These are phyloP conservation scores for Termitomyces sp. DNA, from an alignment of 768 basidiomycete species.

Conservation along the genomic window DNA sequence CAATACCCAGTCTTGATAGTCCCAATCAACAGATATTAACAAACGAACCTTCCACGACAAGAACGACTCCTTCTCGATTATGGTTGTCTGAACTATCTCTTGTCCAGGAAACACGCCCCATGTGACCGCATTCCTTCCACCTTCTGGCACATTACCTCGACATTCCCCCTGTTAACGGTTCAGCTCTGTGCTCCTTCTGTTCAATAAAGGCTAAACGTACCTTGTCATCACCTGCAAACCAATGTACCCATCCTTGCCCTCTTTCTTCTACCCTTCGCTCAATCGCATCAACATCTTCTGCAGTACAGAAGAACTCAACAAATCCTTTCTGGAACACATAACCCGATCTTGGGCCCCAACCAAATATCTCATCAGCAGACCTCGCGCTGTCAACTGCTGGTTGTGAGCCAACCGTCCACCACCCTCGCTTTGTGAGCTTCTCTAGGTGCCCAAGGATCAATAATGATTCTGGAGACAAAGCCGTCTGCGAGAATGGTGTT, in stretches of 20 bases:
- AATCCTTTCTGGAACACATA: conserved; percentile 98
- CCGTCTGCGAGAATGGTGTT: conserved; percentile 86
- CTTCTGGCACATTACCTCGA: conserved; percentile 73
- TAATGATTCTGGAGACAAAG: conserved; percentile 78
- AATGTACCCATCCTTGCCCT: conserved; percentile 71
- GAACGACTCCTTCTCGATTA: conserved; percentile 95
- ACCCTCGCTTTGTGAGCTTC: conserved; percentile 68
- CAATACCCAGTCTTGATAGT: conserved; percentile 1
- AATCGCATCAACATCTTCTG: conserved; percentile 54
- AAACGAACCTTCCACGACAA: conserved; percentile 86
- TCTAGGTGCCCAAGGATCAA: conserved; percentile 78
- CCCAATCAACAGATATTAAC: not conserved
- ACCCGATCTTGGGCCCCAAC: conserved; percentile 91
- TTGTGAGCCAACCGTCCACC: conserved; percentile 98
- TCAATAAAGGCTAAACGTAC: conserved; percentile 40
- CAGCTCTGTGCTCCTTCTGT: not conserved
- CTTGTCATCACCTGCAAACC: conserved; percentile 78
- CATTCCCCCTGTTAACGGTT: conserved; percentile 61
- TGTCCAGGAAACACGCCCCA: conserved; percentile 99
- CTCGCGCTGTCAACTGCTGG: conserved; percentile 82
- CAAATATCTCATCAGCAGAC: conserved; percentile 76
- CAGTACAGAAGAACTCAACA: conserved; percentile 90
- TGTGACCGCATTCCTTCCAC: conserved; percentile 90
- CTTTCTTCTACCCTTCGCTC: conserved; percentile 50
- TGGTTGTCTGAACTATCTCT: conserved; percentile 93